Conservation (phyloP, 495 filamentous ascomycete species). For the Hypoxylon trugodes region DNA sequence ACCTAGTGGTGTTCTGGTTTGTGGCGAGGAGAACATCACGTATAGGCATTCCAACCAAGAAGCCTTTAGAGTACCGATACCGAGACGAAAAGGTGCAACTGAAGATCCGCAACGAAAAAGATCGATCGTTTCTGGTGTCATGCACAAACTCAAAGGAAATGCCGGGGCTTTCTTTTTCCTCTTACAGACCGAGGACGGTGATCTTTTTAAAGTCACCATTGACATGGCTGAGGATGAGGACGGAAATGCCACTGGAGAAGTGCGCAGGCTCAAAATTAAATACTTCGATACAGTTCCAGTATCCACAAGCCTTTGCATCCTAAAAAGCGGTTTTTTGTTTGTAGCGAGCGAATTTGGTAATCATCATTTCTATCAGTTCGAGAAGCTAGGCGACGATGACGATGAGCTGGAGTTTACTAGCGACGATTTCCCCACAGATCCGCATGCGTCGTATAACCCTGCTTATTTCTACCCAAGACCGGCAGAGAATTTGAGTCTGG, state of each 20-base stretch:
- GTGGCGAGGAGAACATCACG: slow-evolving; percentile 91
- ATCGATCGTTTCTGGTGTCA: slow-evolving; percentile 84
- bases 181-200: slow-evolving; percentile 93
- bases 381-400: slow-evolving; percentile 96
- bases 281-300: slow-evolving; percentile 97
- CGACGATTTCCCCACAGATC: slow-evolving; percentile 80
- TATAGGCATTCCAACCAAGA: slow-evolving; percentile 94
- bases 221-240: slow-evolving; percentile 87
- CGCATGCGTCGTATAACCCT: slow-evolving; percentile 70
- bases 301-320: slow-evolving; percentile 83
- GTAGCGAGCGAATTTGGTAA: slow-evolving; percentile 92
- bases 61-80: slow-evolving; percentile 87
- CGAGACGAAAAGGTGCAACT: slow-evolving; percentile 81
- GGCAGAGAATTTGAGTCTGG: slow-evolving; percentile 81
- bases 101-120: slow-evolving; percentile 94
- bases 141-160: slow-evolving; percentile 93
- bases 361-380: slow-evolving; percentile 95
- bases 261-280: slow-evolving; percentile 87
- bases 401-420: slow-evolving; percentile 87
- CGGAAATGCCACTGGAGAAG: slow-evolving; percentile 79
- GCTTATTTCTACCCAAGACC: slow-evolving; percentile 85
- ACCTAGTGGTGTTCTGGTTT: slow-evolving; percentile 93
- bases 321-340: slow-evolving; percentile 96
- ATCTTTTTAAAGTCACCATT: slow-evolving; percentile 95
- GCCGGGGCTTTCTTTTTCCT: slow-evolving; percentile 92